Evolutionary conservation across 2,329 filamentous ascomycete genomes (phyloP), one percentile per base, ranked within the genome.

Genomic region (Ophiostoma tasmaniense): DNA sequence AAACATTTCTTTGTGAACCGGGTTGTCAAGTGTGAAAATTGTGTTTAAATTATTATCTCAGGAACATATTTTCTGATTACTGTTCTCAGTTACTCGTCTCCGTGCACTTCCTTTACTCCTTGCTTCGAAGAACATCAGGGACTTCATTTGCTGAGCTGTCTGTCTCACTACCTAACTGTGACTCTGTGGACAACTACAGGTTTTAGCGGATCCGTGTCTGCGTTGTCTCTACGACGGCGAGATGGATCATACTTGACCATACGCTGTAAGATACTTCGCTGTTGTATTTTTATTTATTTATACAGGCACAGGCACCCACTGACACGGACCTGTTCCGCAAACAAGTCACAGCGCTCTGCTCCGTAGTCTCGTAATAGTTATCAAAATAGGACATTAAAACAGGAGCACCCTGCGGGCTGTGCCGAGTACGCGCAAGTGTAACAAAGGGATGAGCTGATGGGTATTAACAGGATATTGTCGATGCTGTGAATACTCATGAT

Each of bases 331-430:
- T n/a, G 50, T 5, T 64, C 59, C 8, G n/a, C 35, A 33, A 35
- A 17, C 59, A 37, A n/a, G 59, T 33, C n/a, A 55, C 30, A 37
- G 30, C 17, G 59, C 30, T 20, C 59, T n/a, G 14, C 59, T n/a
- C 17, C 14, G 28, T 35, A 20, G 30, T 37, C 11, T 59, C 52
- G 22, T 30, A 30, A 28, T 59, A 61, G 55, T 55, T 10, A 30
- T 17, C 25, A 6, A 33, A 62, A 35, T 33, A 62, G 13, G 4
- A 30, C 11, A 61, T 25, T 30, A 33, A 64, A 64, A 64, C 59
- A 64, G 30, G 61, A 64, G 61, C n/a, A 37, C 59, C 20, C 59
- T 62, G 59, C 59, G 59, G 59, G 59, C 59, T 62, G 59, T 62
- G 59, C 59, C 59, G 59, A 33, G 59, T n/a, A 35, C 33, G 61